These are phyloP conservation scores for Phytophthora palmivora DNA, from an alignment of 352 stramenopile species.

Conservation along the genomic window DNA sequence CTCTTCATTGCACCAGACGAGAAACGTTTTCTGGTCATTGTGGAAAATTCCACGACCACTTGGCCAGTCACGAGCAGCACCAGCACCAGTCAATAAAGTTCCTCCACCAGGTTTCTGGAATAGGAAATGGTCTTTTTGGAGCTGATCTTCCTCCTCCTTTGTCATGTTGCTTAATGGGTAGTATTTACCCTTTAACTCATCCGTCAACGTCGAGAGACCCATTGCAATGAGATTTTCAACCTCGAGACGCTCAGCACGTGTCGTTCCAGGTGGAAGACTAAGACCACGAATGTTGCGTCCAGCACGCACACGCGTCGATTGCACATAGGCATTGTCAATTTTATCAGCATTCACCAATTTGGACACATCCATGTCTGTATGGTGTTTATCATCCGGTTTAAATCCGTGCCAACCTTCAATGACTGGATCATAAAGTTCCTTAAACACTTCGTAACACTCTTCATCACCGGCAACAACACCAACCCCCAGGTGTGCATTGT, in stretches of 20 bases:
- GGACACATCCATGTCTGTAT: slow-evolving; percentile 82
- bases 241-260: slow-evolving; percentile 78
- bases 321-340: slow-evolving; percentile 85
- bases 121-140: slow-evolving; percentile 92
- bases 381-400: slow-evolving; percentile 80
- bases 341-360: slow-evolving; percentile 79
- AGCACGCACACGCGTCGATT: slow-evolving; percentile 93
- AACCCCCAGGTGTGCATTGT: slow-evolving; percentile 83
- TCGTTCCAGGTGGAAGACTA: slow-evolving; percentile 88
- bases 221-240: slow-evolving; percentile 88
- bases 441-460: slow-evolving; percentile 84
- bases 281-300: slow-evolving; percentile 92
- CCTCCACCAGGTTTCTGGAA: slow-evolving; percentile 94
- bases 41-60: slow-evolving; percentile 94
- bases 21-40: slow-evolving; percentile 91
- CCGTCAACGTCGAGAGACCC: slow-evolving; percentile 69
- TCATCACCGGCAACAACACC: slow-evolving; percentile 88
- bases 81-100: slow-evolving; percentile 83
- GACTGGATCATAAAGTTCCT: slow-evolving; percentile 85
- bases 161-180: slow-evolving; percentile 91
- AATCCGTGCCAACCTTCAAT: slow-evolving; percentile 90
- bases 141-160: slow-evolving; percentile 91
- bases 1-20: slow-evolving; percentile 92
- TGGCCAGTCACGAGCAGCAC: slow-evolving; percentile 93
- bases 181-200: slow-evolving; percentile 90